These are phyloP conservation scores for Nymphaea colorata DNA, from an alignment of 164 flowering plant genomes.

Conservation along the genomic window DNA sequence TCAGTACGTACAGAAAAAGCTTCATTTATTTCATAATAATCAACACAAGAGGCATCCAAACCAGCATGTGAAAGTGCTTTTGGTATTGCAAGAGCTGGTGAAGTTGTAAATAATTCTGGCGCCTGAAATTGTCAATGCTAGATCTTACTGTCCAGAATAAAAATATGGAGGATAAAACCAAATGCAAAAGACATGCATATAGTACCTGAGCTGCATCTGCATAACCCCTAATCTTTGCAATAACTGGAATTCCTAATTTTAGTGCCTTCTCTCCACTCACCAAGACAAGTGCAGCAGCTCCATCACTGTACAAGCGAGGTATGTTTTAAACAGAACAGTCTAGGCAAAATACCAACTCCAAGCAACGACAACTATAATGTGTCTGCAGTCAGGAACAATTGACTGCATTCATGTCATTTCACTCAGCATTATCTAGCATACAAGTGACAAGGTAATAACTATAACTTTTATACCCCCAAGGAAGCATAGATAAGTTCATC, in stretches of 20 bases:
- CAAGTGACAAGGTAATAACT: too few relatives aligned
- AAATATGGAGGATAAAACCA: background rate
- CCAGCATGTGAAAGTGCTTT: constrained; percentile 90
- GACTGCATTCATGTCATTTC: too few relatives aligned
- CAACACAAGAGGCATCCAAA: constrained; percentile 71
- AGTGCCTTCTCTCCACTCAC: constrained; percentile 79
- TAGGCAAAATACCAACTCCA: background rate
- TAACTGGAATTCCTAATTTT: constrained; percentile 62
- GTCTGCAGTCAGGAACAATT: too few relatives aligned
- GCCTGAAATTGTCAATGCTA: constrained; percentile 40
- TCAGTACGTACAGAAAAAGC: constrained; percentile 72
- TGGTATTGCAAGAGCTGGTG: constrained; percentile 96
- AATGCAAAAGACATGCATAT: background rate
- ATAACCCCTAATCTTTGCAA: constrained; percentile 66
- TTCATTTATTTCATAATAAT: constrained; percentile 92
- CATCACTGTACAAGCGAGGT: constrained; percentile 40
- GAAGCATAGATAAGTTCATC: too few relatives aligned
- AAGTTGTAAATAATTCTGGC: constrained; percentile 81
- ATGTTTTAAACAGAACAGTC: too few relatives aligned
- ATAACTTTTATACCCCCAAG: too few relatives aligned
- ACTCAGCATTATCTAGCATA: too few relatives aligned
- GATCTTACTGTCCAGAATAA: background rate
- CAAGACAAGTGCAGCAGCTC: constrained; percentile 86
- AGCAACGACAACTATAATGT: too few relatives aligned
- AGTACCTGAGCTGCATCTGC: constrained; percentile 97